Conservation (phyloP, 139 green algal genomes). For the Micractinium sp. region DNA sequence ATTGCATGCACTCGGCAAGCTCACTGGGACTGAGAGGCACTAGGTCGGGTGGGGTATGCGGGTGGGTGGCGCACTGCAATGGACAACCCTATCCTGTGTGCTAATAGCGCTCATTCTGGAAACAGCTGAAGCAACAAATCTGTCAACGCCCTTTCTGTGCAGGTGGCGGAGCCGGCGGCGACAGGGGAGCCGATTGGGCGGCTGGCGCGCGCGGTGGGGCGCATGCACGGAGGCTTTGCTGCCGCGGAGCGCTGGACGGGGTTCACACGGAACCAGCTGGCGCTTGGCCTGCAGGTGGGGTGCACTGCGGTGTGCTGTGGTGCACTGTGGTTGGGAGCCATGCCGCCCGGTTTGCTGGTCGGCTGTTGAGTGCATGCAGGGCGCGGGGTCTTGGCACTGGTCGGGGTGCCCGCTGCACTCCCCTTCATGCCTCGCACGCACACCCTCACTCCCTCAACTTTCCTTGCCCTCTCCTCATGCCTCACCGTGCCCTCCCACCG, state of each 20-base stretch:
- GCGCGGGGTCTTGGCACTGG: too few relatives aligned
- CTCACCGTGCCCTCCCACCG: neutral
- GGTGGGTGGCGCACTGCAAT: too few relatives aligned
- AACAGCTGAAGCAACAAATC: too few relatives aligned
- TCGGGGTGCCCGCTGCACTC: neutral
- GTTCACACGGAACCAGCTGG: slow-evolving; percentile 7
- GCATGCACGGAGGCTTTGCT: neutral
- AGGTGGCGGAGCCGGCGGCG: neutral
- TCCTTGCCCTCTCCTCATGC: neutral
- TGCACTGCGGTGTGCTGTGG: neutral
- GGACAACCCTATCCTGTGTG: too few relatives aligned
- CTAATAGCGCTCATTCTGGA: too few relatives aligned
- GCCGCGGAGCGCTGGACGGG: slow-evolving; percentile 2
- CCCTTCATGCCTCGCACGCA: neutral
- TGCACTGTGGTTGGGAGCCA: neutral
- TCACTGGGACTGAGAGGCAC: too few relatives aligned
- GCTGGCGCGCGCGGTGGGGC: neutral
- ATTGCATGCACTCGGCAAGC: too few relatives aligned
- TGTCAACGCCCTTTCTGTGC: neutral
- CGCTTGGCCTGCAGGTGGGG: slow-evolving; percentile 12
- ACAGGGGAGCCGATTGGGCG: neutral
- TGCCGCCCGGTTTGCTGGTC: too few relatives aligned
- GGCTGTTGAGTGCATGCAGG: too few relatives aligned
- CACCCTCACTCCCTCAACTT: neutral
- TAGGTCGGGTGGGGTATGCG: too few relatives aligned